Evolutionary conservation across 345 rosid genomes (phyloP).

Genomic region (Cardamine occulta): DNA sequence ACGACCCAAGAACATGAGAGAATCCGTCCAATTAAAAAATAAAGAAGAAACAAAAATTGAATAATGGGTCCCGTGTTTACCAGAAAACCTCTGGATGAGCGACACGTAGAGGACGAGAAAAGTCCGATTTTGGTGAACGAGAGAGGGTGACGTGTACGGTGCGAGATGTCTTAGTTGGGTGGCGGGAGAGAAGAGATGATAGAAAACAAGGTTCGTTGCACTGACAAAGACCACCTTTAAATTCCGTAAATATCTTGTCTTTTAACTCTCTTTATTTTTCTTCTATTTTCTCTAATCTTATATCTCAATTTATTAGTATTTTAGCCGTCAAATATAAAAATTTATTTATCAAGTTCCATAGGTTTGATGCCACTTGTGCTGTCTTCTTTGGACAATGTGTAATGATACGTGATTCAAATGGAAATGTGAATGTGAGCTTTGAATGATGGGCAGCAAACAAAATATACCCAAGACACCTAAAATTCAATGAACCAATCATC

Average conservation of each 20-base stretch:
- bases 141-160: constrained; percentile 47
- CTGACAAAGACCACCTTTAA: constrained; percentile 36
- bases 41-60: background rate
- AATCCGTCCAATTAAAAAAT: background rate
- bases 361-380: constrained; percentile 36
- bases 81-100: constrained; percentile 5
- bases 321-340: constrained; percentile 9
- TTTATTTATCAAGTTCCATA: constrained; percentile 12
- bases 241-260: constrained; percentile 45
- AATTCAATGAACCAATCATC: constrained; percentile 37
- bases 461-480: constrained; percentile 27
- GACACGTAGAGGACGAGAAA: constrained; percentile 36
- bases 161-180: constrained; percentile 37
- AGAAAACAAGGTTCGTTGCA: constrained; percentile 39
- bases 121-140: constrained; percentile 25
- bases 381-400: constrained; percentile 37
- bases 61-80: constrained; percentile 10
- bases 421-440: constrained; percentile 31
- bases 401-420: constrained; percentile 16
- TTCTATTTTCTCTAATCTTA: background rate
- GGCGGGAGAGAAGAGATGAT: constrained; percentile 33
- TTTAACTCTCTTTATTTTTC: constrained; percentile 9
- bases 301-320: constrained; percentile 4
- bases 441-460: constrained; percentile 30
- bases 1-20: constrained; percentile 32